A percentile compares a stretch with the other conserved stretches of the same genome.
phyloP scores from a whole-genome alignment of 2,329 filamentous ascomycete species.

The Metarhizium sp. region DNA sequence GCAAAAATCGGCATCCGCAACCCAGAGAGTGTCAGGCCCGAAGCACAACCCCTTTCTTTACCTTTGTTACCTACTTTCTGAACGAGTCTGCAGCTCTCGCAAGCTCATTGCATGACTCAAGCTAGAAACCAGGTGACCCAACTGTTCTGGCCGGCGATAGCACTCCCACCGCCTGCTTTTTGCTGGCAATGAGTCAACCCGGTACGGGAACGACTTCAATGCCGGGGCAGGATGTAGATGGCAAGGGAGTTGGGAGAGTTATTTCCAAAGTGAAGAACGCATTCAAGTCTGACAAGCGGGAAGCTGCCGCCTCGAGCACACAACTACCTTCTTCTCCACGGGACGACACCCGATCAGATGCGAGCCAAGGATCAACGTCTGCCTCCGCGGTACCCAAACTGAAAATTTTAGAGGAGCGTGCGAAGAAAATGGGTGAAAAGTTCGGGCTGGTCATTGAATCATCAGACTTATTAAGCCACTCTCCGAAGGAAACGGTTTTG shows the following conservation, averaged over 20 bases:
- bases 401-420: conserved; percentile 46
- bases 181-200: neutral
- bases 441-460: conserved; percentile 48
- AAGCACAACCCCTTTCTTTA: neutral
- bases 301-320: conserved; percentile 17
- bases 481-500: conserved; percentile 43
- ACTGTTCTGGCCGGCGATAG: neutral
- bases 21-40: neutral
- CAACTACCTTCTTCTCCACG: conserved; percentile 1
- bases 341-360: conserved; percentile 17
- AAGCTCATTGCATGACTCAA: neutral
- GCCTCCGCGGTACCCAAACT: conserved; percentile 35
- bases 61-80: neutral
- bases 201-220: conserved; percentile 6
- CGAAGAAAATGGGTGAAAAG: conserved; percentile 43
- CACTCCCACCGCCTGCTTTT: neutral
- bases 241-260: conserved; percentile 38
- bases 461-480: conserved; percentile 40
- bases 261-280: conserved; percentile 41
- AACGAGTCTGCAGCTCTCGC: neutral
- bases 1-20: neutral
- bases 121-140: neutral
- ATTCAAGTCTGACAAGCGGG: conserved; percentile 31
- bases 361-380: conserved; percentile 11
- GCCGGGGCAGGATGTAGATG: conserved; percentile 28